These are phyloP conservation scores for Bondarzewia mesenterica DNA, from an alignment of 1,284 basidiomycete species.

Conservation along the genomic window DNA sequence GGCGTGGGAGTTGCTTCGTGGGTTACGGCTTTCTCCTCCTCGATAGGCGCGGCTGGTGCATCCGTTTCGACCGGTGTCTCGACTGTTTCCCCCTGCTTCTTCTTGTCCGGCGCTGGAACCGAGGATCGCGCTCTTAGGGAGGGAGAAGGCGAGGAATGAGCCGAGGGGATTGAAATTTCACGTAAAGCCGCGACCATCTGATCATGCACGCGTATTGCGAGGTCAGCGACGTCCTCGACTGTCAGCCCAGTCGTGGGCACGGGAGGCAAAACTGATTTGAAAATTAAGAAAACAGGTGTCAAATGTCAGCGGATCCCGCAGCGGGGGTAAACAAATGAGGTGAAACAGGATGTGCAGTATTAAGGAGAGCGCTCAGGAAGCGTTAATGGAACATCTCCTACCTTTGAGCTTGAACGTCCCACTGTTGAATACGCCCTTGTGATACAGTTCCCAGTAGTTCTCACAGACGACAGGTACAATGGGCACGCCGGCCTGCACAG, in stretches of 20 bases:
- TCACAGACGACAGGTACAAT: constrained; percentile 91
- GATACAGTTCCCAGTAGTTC: constrained; percentile 88
- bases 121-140: background rate
- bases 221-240: constrained; percentile 52
- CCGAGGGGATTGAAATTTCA: constrained; percentile 50
- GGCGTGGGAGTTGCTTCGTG: background rate
- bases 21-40: constrained; percentile 7
- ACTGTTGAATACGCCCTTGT: constrained; percentile 67
- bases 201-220: constrained; percentile 56
- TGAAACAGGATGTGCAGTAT: background rate
- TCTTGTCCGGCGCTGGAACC: background rate
- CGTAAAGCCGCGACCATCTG: constrained; percentile 65
- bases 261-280: constrained; percentile 64
- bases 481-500: constrained; percentile 82
- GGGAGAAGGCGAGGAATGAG: constrained; percentile 8
- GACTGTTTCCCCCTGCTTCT: constrained; percentile 1
- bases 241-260: constrained; percentile 66
- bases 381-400: constrained; percentile 31
- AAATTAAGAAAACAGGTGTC: constrained; percentile 6
- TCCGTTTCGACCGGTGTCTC: constrained; percentile 7
- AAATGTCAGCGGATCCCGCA: background rate
- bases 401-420: constrained; percentile 81
- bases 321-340: too few relatives aligned
- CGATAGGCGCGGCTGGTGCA: constrained; percentile 8
- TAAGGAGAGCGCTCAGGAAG: background rate